Percentiles rank a stretch among this genome's conserved stretches.
These are phyloP conservation scores for Auricularia auricula-judae DNA, from an alignment of 768 basidiomycete genomes.

Conservation along the genomic window DNA sequence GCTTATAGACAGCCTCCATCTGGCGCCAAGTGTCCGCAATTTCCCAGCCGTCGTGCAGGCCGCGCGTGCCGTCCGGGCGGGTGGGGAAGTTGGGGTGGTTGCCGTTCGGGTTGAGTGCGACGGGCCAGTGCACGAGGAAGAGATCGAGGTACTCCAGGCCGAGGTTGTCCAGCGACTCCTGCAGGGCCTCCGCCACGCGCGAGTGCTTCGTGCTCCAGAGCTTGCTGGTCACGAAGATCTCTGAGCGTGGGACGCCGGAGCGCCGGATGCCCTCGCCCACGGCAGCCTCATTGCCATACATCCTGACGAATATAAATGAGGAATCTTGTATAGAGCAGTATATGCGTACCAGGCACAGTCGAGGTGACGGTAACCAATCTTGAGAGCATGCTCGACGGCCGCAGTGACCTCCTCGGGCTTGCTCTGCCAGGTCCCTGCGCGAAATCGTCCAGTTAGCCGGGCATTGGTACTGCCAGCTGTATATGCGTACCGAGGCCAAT, in stretches of 20 bases:
- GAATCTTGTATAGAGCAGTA: slow-evolving; percentile 13
- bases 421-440: slow-evolving; percentile 1
- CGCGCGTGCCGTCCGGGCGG: slow-evolving; percentile 12
- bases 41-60: slow-evolving; percentile 11
- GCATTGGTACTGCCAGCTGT: background rate
- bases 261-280: slow-evolving; percentile 18
- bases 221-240: slow-evolving; percentile 43
- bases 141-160: slow-evolving; percentile 25
- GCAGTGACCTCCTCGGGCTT: slow-evolving; percentile 4
- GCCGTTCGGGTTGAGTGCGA: slow-evolving; percentile 26
- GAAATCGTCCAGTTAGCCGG: slow-evolving; percentile 16
- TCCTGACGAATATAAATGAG: background rate
- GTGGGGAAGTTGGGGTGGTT: slow-evolving; percentile 18
- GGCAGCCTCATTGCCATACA: slow-evolving; percentile 29
- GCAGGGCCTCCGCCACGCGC: slow-evolving; percentile 17
- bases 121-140: slow-evolving; percentile 41
- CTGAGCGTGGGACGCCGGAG: slow-evolving; percentile 28
- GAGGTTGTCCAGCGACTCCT: slow-evolving; percentile 18
- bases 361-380: slow-evolving; percentile 38
- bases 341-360: slow-evolving; percentile 18
- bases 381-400: background rate
- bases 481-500: slow-evolving; percentile 20
- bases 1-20: slow-evolving; percentile 37
- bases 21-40: slow-evolving; percentile 37
- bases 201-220: slow-evolving; percentile 20